Evolutionary conservation across 2,329 filamentous ascomycete genomes (phyloP).

Genomic region (Ceratocystis cacaofunesta): DNA sequence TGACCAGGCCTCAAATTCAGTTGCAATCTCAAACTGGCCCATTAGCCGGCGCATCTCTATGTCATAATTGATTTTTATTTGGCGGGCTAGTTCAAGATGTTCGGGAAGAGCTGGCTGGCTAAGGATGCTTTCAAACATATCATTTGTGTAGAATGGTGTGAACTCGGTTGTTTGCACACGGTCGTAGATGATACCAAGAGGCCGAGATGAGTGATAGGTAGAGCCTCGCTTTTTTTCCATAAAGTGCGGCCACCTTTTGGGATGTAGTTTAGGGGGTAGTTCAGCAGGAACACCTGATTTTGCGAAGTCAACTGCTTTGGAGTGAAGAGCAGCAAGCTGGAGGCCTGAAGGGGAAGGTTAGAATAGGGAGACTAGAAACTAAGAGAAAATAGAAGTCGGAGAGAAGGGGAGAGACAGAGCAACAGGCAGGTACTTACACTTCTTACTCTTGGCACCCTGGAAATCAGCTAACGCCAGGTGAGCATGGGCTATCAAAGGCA

Average conservation of each 20-base stretch:
- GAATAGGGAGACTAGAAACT: not conserved
- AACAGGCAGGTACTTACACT: slow-evolving; percentile 38
- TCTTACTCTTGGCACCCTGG: slow-evolving; percentile 49
- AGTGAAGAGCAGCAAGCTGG: slow-evolving; percentile 65
- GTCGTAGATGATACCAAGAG: slow-evolving; percentile 75
- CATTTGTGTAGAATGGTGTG: slow-evolving; percentile 50
- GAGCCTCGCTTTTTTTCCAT: slow-evolving; percentile 52
- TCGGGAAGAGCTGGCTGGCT: slow-evolving; percentile 37
- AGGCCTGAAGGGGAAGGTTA: slow-evolving; percentile 33
- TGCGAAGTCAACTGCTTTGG: slow-evolving; percentile 81
- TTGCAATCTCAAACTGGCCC: slow-evolving; percentile 66
- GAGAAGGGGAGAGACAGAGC: not conserved
- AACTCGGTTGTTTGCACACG: slow-evolving; percentile 54
- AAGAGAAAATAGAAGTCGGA: not conserved
- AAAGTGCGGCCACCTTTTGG: slow-evolving; percentile 64
- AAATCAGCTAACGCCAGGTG: slow-evolving; percentile 67
- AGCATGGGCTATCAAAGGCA: slow-evolving; percentile 64
- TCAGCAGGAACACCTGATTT: slow-evolving; percentile 72
- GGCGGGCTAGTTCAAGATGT: slow-evolving; percentile 42
- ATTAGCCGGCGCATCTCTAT: slow-evolving; percentile 61
- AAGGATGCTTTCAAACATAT: slow-evolving; percentile 66
- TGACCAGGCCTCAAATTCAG: slow-evolving; percentile 86
- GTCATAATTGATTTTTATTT: slow-evolving; percentile 68
- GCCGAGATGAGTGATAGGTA: slow-evolving; percentile 51
- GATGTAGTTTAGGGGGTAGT: slow-evolving; percentile 47